Evolutionary conservation across 345 rosid species (phyloP), one percentile per base, ranked within the genome.

Genomic region (Salix exigua): DNA sequence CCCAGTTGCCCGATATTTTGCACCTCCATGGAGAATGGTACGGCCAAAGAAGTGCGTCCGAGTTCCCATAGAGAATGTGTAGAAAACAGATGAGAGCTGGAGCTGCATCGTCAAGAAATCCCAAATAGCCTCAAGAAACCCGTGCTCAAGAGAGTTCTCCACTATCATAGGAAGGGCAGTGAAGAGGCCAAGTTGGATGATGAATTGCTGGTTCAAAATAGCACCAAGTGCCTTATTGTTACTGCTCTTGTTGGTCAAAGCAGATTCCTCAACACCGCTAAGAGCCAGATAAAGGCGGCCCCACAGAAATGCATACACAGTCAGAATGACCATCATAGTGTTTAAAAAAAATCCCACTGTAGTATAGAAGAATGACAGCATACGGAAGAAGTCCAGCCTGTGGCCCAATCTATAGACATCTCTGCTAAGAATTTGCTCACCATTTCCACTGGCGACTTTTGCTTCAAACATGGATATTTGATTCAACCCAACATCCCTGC

Each of bases 401-500:
- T 96, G 99, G 74, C 99, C 99, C 86, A 95, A 82, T 78, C 99
- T 80, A 84, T 95, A 95, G 68, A 95, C 98, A 79, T 95, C 99
- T 82, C 99, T 90, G 90, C 99, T 93, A 72, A 96, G 92, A 79
- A 86, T 90, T 77, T 96, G 99, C 87, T 96, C 99, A 2, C 99
- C 99, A 69, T 96, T 96, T 79, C 99, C 99, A 86, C 99, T 96
- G 26, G 99, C 94, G 82, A 96, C 98, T 88, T 96, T 96, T 70
- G 94, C 99, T 81, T 96, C 98, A 80, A 96, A 96, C 99, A 96
- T 96, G 50, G 99, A 91, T 58, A 96, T 83, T 82, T 96, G 99
- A 84, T 96, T 96, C 75, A 96, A 73, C 38, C 99, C 99, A 73
- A 96, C 99, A 89, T 96, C 99, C 87, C 99, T 92, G 80, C 99